Conservation (phyloP, 768 basidiomycete genomes). For the Amanita thiersii region DNA sequence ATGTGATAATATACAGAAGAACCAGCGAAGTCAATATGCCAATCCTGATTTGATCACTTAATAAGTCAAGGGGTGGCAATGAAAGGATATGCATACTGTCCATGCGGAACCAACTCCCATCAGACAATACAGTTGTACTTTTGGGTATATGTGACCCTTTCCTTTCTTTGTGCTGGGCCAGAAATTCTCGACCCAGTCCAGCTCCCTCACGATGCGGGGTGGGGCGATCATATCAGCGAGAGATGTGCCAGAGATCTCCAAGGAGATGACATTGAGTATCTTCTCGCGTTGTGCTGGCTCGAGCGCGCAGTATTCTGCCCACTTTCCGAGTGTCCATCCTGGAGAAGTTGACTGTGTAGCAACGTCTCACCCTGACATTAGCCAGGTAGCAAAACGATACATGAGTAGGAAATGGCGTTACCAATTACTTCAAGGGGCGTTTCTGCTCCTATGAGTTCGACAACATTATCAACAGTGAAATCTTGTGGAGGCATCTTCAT, state of each 20-base stretch:
- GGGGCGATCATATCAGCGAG: conserved; percentile 75
- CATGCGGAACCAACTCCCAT: conserved; percentile 93
- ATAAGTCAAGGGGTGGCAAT: conserved; percentile 1
- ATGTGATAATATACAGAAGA: conserved; percentile 98
- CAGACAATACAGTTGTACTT: conserved; percentile 92
- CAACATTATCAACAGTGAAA: conserved; percentile 77
- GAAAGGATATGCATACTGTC: conserved; percentile 56
- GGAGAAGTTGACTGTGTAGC: conserved; percentile 78
- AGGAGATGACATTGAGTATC: conserved; percentile 89
- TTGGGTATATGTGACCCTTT: conserved; percentile 72
- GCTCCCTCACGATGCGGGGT: conserved; percentile 74
- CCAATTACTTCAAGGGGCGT: conserved; percentile 89
- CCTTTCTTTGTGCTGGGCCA: conserved; percentile 81
- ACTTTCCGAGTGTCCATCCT: conserved; percentile 86
- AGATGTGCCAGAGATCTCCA: conserved; percentile 85
- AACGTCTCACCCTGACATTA: conserved; percentile 48
- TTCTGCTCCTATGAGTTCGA: conserved; percentile 68
- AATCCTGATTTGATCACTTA: conserved; percentile 60
- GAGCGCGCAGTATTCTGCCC: conserved; percentile 80
- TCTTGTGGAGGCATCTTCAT: conserved; percentile 78
- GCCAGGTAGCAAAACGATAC: conserved; percentile 3
- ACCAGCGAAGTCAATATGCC: conserved; percentile 98
- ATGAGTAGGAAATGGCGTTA: conserved; percentile 22
- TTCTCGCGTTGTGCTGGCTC: conserved; percentile 70
- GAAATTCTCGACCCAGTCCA: conserved; percentile 96